Base-by-base conservation (phyloP, 805 yeast genomes). In the Myxozyma vanderwaltii region DNA sequence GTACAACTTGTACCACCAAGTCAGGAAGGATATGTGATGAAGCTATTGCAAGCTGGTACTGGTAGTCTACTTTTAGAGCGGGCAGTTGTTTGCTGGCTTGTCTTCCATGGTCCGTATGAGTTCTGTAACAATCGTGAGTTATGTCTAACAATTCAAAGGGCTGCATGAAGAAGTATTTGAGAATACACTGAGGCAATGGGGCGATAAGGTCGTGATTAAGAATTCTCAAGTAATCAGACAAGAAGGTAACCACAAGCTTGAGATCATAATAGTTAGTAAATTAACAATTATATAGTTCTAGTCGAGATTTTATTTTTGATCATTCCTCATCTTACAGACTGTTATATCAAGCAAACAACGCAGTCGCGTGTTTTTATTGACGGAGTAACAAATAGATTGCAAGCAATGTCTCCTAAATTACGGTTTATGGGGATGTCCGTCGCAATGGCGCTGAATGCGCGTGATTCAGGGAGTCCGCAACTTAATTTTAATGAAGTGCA, bases 381-480 rank as follows among this genome's bases (percentile, higher is more conserved):
- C 24, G 78, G 82, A 0, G 76, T 87, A n/a, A 79, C 87, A 0
- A 72, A 76, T 51, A 75, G 86, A 38, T 74, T 87, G n/a, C 77
- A 77, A 26, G 80, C 86, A 0, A 76, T 77, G 46, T 76, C 82
- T 1, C 66, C 70, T 1, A 69, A 67, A n/a, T 71, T 79, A 1
- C 78, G 88, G 56, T 68, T 76, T 13, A 70, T 85, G 33, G 91
- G 85, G 0, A 81, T 86, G 70, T 67, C 79, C 15, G 69, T 86
- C 5, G 89, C 88, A 0, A 86, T 85, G 66, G 67, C 65, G 1
- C 15, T 69, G 46, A 40, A 71, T 66, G 58, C 57, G 54, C 58
- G 53, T 51, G 49, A 60, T 17, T 12, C 15, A 17, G 21, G 65
- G 58, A 23, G 45, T 15, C 56, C 61, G 35, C 38, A 53, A 13